Conservation (phyloP, 169 alveolate species). For the Cytauxzoon felis region DNA sequence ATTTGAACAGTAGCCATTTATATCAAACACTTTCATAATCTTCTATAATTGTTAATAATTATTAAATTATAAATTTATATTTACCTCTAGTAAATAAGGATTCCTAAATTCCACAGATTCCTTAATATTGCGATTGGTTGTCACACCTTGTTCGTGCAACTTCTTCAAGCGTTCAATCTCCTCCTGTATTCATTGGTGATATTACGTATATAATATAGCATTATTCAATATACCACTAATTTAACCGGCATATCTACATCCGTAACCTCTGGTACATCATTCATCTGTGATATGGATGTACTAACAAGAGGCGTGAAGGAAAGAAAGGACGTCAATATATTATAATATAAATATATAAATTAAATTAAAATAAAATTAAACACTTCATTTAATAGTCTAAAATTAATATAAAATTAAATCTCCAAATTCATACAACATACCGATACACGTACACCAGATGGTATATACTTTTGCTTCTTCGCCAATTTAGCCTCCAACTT, state of each 20-base stretch:
- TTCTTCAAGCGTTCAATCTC: conserved; percentile 32
- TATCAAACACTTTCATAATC: conserved; percentile 57
- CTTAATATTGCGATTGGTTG: conserved; percentile 42
- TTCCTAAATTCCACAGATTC: conserved; percentile 58
- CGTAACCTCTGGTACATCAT: conserved; percentile 23
- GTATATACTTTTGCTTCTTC: conserved; percentile 1
- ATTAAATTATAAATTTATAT: neutral
- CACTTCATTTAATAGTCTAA: neutral
- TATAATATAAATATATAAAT: neutral
- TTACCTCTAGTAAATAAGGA: conserved; percentile 62
- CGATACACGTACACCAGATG: neutral
- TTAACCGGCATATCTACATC: conserved; percentile 48
- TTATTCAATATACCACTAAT: conserved; percentile 18
- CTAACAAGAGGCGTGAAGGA: no score
- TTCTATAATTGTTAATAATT: conserved; percentile 21
- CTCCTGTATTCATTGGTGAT: no score
- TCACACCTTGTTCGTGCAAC: conserved; percentile 41
- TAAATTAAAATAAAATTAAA: neutral
- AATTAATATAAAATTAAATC: neutral
- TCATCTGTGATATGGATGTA: neutral
- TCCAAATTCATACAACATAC: conserved; percentile 16
- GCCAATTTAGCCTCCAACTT: conserved; percentile 32
- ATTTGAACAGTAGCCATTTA: conserved; percentile 48
- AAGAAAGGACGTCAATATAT: neutral
- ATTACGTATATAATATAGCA: neutral